Base-by-base conservation (phyloP, 306 rosid genomes). In the Trichosanthes truncata region DNA sequence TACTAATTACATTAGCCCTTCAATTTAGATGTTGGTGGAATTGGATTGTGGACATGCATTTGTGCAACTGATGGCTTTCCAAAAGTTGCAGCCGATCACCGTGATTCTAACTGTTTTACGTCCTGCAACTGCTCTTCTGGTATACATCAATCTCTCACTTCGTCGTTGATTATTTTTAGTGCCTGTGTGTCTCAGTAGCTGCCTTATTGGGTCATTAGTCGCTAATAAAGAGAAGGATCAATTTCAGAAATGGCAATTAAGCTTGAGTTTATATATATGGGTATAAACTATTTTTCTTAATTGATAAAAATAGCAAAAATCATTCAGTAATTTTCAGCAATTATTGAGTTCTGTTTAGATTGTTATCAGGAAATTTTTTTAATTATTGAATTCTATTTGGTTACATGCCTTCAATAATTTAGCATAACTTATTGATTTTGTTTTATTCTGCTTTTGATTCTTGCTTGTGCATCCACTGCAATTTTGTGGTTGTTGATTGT, bases 111-210 rank as follows among this genome's bases (percentile, higher is more conserved):
- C 71, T 95, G 97, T 83, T 95, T 93, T 84, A 61, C 85, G n/a
- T 88, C 93, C 86, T 95, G 99, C 91, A 91, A 88, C 81, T 95
- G 97, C 85, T 81, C 87, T 69, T 91, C 84, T 81, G 99, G 99
- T 95, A 90, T 82, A 36, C 79, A 75, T 20, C 41, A 56, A 79
- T 80, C 82, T 84, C 52, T 43, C 40, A 45, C 56, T 82, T 81
- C 57, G 15, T 78, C 80, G 9, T 9, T 49, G 78, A 83, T 80
- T 78, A 33, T 82, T 77, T 76, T 68, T 9, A 40, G 75, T 40
- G 33, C 51, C 0, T 68, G 20, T 40, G 4, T 68, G n/a, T 68
- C 51, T 68, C 1, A 4, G 52, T 12, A 38, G 75, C 40, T 68
- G 5, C n/a, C 52, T n/a, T n/a, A 8, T 68, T 68, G 72, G 23